Evolutionary conservation across 1,284 basidiomycete genomes (phyloP), one percentile per base, ranked within the genome.

Genomic region (Naganishia cerealis): DNA sequence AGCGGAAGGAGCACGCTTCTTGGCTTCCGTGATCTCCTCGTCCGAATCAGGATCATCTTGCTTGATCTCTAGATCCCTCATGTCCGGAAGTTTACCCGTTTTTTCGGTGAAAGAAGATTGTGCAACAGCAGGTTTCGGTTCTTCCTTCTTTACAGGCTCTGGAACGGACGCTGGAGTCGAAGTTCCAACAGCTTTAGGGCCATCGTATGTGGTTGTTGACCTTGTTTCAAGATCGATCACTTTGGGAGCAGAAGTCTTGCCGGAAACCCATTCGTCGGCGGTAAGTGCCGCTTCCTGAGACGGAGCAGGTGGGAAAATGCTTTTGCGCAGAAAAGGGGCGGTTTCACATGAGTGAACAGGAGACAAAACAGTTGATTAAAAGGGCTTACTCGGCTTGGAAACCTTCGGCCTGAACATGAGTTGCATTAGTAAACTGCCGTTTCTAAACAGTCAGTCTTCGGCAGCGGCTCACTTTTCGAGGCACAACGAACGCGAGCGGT

Each of bases 401-500:
- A 50, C 73, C 75, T 67, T 81, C 80, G 18, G 79, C 75, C 72
- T 46, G 39, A 29, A 33, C 13, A 29, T 12, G 12, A 29, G 38
- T 33, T 18, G 2, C 18, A 21, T 40, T 12, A 52, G 43, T 38
- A n/a, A 3, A 38, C 13, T 33, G 43, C 29, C 29, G 29, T 33
- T 21, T 50, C 3, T 24, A 3, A 21, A 50, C 13, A 50, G 10
- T 1, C 6, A 16, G 13, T 13, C 29, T 33, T 33, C 29, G 3
- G 5, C n/a, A 26, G 18, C 13, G 6, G 65, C 82, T 67, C 70
- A 89, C 90, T 80, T 90, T 94, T 73, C 94, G 87, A 13, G 94
- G 95, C 21, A 97, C 93, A 74, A 94, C 90, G 82, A 97, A 98
- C 0, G 88, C 88, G 74, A 98, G 90, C 2, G 94, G 91, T 78